A percentile compares a stretch with the other conserved stretches of the same genome.
These are phyloP conservation scores for Taiwanofungus camphoratus DNA, from an alignment of 1,284 basidiomycete genomes.

Conservation along the genomic window DNA sequence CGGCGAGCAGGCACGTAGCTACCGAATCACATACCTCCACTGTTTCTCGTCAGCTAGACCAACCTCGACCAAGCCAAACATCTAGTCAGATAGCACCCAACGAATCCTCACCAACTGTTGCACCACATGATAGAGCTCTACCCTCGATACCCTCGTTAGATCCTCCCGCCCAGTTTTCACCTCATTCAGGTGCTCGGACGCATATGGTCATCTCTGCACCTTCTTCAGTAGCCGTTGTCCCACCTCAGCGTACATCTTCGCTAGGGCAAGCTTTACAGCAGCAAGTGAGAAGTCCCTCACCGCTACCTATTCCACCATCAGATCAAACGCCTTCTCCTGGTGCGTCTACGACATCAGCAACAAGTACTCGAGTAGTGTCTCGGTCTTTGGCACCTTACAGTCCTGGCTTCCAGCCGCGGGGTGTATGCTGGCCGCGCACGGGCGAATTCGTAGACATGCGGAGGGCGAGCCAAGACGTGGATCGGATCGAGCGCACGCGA, in stretches of 20 bases:
- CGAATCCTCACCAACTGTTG: slow-evolving; percentile 17
- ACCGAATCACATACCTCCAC: slow-evolving; percentile 16
- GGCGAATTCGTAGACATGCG: slow-evolving; percentile 71
- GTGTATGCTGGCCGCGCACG: slow-evolving; percentile 65
- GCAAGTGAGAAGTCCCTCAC: slow-evolving; percentile 7
- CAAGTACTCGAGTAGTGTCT: slow-evolving; percentile 15
- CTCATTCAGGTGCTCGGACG: not conserved
- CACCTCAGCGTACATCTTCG: slow-evolving; percentile 12
- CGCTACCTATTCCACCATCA: slow-evolving; percentile 23
- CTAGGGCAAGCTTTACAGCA: slow-evolving; percentile 1
- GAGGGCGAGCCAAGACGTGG: slow-evolving; percentile 47
- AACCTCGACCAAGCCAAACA: slow-evolving; percentile 12
- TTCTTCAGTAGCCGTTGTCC: slow-evolving; percentile 18
- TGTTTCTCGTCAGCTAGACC: slow-evolving; percentile 19
- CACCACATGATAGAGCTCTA: slow-evolving; percentile 18
- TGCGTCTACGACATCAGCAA: slow-evolving; percentile 16
- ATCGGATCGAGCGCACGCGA: slow-evolving; percentile 73
- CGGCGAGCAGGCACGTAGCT: slow-evolving; percentile 24
- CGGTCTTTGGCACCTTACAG: slow-evolving; percentile 57
- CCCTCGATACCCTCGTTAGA: slow-evolving; percentile 22
- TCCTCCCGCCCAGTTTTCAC: slow-evolving; percentile 2
- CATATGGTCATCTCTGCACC: slow-evolving; percentile 18
- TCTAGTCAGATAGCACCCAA: slow-evolving; percentile 18
- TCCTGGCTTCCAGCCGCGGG: slow-evolving; percentile 79
- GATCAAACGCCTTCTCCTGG: slow-evolving; percentile 25